These are phyloP conservation scores for Populus euphratica DNA, from an alignment of 345 rosid species.

Conservation along the genomic window DNA sequence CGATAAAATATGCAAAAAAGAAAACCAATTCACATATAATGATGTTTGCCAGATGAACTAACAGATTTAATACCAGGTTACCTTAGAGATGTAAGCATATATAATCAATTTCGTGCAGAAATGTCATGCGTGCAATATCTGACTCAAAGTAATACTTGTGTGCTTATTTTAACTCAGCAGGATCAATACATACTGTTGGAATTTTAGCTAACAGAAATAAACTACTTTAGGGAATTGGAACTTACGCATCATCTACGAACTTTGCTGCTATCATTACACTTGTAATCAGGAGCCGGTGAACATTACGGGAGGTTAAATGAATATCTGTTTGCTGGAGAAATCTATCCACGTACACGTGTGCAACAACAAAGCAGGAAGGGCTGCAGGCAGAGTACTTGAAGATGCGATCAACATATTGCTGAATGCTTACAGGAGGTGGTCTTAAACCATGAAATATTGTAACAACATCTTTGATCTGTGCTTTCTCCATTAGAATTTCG, in stretches of 20 bases:
- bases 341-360: conserved; percentile 66
- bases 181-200: not conserved
- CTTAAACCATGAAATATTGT: conserved; percentile 65
- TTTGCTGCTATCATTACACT: conserved; percentile 82
- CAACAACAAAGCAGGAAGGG: conserved; percentile 83
- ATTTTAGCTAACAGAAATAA: not conserved
- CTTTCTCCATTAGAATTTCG: conserved; percentile 35
- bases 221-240: not conserved
- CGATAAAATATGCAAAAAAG: not conserved
- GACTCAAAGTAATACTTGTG: not conserved
- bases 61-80: not conserved
- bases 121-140: not conserved
- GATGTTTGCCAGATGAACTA: not conserved
- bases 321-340: conserved; percentile 47
- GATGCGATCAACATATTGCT: conserved; percentile 68
- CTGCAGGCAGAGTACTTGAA: conserved; percentile 85
- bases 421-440: conserved; percentile 59
- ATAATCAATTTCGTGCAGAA: too few species aligned
- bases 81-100: not conserved
- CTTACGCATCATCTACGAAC: conserved; percentile 80
- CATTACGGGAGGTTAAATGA: conserved; percentile 60
- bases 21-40: not conserved
- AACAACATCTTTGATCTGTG: conserved; percentile 26
- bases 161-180: not conserved
- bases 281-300: conserved; percentile 82